Conservation (phyloP, 495 filamentous ascomycete genomes). For the Hypoxylon perforatum region DNA sequence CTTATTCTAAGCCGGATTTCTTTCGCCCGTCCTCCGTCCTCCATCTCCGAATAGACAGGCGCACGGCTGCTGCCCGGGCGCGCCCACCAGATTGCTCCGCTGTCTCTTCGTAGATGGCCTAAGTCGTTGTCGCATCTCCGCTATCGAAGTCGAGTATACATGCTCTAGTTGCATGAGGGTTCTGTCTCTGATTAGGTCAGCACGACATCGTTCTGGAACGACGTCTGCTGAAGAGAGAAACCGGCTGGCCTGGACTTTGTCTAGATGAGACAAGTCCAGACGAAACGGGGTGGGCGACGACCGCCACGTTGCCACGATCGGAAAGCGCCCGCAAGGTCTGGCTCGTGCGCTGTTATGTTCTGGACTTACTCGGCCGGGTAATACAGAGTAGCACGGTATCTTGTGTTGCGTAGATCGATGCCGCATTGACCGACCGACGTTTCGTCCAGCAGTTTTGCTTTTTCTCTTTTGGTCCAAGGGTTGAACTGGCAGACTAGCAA, state of each 20-base stretch:
- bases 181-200: constrained; percentile 26
- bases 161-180: constrained; percentile 11
- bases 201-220: constrained; percentile 10
- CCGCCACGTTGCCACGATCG: constrained; percentile 11
- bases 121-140: neutral
- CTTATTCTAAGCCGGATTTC: neutral
- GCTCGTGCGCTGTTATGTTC: neutral
- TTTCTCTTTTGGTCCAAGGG: no score
- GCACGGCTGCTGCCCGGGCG: no score
- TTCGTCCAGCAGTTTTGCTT: neutral
- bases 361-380: constrained; percentile 3
- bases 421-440: constrained; percentile 25
- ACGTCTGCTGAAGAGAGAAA: neutral
- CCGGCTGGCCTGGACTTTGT: neutral
- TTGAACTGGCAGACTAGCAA: no score
- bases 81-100: neutral
- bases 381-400: neutral
- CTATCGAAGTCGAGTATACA: neutral
- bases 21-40: no score
- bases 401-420: constrained; percentile 24
- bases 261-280: constrained; percentile 5
- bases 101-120: neutral
- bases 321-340: constrained; percentile 1
- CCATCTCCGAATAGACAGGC: no score
- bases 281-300: constrained; percentile 4